Base-by-base conservation (phyloP, 345 rosid species). In the Eucalyptus microcorys region DNA sequence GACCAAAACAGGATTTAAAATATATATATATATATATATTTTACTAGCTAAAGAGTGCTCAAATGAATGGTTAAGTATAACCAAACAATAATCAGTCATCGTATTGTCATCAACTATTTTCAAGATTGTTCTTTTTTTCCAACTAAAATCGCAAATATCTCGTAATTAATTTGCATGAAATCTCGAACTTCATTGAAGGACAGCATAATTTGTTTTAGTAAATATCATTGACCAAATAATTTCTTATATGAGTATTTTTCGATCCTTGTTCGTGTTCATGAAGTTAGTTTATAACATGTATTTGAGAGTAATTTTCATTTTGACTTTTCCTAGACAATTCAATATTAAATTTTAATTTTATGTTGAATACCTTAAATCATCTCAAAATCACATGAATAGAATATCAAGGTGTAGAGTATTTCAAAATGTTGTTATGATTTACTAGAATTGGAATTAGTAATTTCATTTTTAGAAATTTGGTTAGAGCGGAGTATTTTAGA, bases 211-310 rank as follows among this genome's bases (percentile, higher is more conserved):
- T 71, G 8, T 37, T 37, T 32, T 15, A 8, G 6, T 32, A 15
- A 66, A 66, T 32, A 4, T 68, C 12, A 32, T 7, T 32, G 22
- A 8, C 24, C 43, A 34, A 34, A 19, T 34, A 34, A 34, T 34
- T 34, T 68, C 7, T 16, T 17, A 4, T 34, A 17, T 2, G 4
- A 34, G 13, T 4, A 68, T 34, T 17, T 71, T 71, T 9, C 10
- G 0, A 2, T 40, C 14, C 1, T 40, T 6, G 3, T 76, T 24
- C 0, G 0, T 32, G 12, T 68, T 5, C n/a, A 3, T 12, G 26
- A 71, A 22, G 14, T 71, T 10, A 19, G 8, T 37, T 19, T 6
- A 71, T 37, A 10, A 12, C 14, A 5, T 37, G 0, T 34, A 34
- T 71, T 34, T 34, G 81, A 9, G 24, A 3, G 43, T 71, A 19